Base-by-base conservation (phyloP, 139 green algal species). In the Bryopsis sp. region DNA sequence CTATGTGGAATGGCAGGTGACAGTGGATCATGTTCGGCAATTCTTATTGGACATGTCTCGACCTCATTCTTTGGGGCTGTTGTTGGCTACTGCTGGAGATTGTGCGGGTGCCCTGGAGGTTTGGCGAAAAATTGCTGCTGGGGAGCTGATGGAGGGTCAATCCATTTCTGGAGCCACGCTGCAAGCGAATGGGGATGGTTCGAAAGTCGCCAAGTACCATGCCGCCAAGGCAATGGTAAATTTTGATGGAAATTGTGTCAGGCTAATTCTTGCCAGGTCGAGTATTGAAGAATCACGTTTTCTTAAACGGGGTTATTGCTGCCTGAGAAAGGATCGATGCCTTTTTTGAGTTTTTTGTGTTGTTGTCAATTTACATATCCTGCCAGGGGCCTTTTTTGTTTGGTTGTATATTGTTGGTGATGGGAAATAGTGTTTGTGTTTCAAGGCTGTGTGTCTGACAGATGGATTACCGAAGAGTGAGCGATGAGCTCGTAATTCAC, bases 181-280 rank as follows among this genome's bases (percentile, higher is more conserved):
- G 19, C 43, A 54, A 19, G 43, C 43, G 11, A 19, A 19, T 26
- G 43, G 43, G 15, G 43, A 54, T 54, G 43, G 15, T 11, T 26
- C 43, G 19, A 54, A 54, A 19, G 43, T 54, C 19, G 43, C 43
- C 43, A 54, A 54, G 19, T 54, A 54, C 43, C 43, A 54, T 54
- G 43, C 43, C 11, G 43, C 43, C 15, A 54, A 54, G 19, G 11
- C 19, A 19, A 11, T 54, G 43, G 43, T 54, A 19, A 54, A 19
- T 11, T 19, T 54, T 11, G 19, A 54, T 26, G 15, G 19, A 19
- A 19, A 19, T 19, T 54, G 43, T 54, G 43, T 19, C 43, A n/a
- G n/a, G n/a, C n/a, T n/a, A n/a, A n/a, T n/a, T n/a, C n/a, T n/a
- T n/a, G n/a, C n/a, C 15, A 11, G 43, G 19, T 54, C 19, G 43